Percentiles rank a stretch among this genome's conserved stretches.
These are phyloP conservation scores for Colletotrichum sublineola DNA, from an alignment of 2,329 filamentous ascomycete genomes.

Conservation along the genomic window DNA sequence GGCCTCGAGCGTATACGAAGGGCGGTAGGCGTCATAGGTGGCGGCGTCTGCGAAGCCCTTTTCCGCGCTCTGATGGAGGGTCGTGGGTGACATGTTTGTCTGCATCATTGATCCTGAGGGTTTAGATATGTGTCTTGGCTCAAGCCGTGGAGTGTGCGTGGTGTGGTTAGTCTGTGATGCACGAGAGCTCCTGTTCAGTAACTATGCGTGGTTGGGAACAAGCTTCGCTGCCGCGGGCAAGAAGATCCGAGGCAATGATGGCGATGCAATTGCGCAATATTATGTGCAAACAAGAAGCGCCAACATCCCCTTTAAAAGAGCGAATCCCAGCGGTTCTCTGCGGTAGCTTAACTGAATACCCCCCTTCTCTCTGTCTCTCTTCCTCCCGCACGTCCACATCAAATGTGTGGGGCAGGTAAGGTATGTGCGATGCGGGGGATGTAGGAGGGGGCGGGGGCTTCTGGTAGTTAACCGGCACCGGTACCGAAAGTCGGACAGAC, in stretches of 20 bases:
- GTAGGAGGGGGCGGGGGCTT: constrained; percentile 15
- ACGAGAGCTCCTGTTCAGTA: background rate
- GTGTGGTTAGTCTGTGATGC: background rate
- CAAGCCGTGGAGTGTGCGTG: no score
- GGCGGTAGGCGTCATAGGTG: constrained; percentile 76
- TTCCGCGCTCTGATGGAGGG: constrained; percentile 64
- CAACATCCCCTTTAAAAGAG: background rate
- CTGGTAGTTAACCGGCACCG: constrained; percentile 27
- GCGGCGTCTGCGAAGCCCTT: constrained; percentile 75
- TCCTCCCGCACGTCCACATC: constrained; percentile 31
- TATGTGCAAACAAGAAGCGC: background rate
- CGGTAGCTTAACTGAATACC: background rate
- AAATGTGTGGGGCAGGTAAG: constrained; percentile 17
- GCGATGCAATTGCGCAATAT: background rate
- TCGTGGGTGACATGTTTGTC: constrained; percentile 28
- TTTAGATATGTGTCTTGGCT: background rate
- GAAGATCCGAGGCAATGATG: background rate
- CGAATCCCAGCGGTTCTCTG: background rate
- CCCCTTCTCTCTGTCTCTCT: background rate
- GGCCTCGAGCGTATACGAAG: constrained; percentile 72
- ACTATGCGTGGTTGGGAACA: background rate
- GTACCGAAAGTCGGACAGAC: constrained; percentile 30
- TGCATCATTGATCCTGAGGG: background rate
- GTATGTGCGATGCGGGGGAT: background rate
- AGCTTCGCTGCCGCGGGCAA: background rate